Conservation (phyloP, 225 moss, liverwort and hornwort species). For the Pleurozium schreberi region DNA sequence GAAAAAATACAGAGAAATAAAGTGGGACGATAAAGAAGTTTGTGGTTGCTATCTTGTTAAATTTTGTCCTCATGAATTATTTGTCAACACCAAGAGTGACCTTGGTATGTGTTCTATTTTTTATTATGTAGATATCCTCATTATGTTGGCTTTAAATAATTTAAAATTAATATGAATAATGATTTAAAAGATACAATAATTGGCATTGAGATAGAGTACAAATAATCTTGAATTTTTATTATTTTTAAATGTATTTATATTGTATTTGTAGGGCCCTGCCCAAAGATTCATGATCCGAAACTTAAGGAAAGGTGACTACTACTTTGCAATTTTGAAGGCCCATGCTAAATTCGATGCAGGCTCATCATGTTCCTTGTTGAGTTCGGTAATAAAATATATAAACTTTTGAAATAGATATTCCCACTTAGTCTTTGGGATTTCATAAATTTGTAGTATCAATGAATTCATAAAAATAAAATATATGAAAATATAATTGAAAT, state of each 20-base stretch:
- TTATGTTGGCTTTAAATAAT: no score
- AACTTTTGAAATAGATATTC: not conserved
- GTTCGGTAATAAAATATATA: conserved; percentile 32
- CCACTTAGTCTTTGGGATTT: not conserved
- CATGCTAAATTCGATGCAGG: conserved; percentile 41
- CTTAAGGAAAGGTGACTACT: conserved; percentile 99
- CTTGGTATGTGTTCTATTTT: conserved; percentile 36
- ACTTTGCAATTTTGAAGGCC: conserved; percentile 68
- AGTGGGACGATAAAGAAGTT: conserved; percentile 94
- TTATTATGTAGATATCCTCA: not conserved
- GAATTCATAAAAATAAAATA: not conserved
- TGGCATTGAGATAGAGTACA: not conserved
- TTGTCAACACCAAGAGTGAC: conserved; percentile 99
- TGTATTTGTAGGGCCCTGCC: conserved; percentile 54
- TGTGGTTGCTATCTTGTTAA: conserved; percentile 81
- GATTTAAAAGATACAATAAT: not conserved
- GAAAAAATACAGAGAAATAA: conserved; percentile 65
- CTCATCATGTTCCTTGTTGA: conserved; percentile 31
- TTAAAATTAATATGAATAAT: not conserved
- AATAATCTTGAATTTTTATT: not conserved
- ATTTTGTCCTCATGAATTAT: conserved; percentile 95
- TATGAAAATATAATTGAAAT: no score
- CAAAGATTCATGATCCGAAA: conserved; percentile 82
- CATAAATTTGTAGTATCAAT: not conserved
- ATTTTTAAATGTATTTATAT: not conserved